A percentile compares a stretch with the other conserved stretches of the same genome.
phyloP scores from a whole-genome alignment of 257 asterid genomes.

The Lantana camara region DNA sequence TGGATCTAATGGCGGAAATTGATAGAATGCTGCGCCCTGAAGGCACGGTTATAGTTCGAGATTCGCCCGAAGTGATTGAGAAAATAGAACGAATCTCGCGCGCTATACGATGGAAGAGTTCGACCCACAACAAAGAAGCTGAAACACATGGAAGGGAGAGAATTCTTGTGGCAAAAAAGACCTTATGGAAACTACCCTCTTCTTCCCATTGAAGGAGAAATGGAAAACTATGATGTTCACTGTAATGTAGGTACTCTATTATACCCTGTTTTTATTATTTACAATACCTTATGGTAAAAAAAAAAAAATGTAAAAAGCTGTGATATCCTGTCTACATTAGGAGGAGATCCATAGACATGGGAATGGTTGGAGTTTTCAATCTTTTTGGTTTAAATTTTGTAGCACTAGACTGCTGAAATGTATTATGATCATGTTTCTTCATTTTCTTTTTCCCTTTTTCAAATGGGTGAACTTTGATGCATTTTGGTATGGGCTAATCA shows the following conservation, averaged over 20 bases:
- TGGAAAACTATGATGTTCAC: background rate
- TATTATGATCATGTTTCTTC: conserved; percentile 16
- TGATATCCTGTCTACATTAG: conserved; percentile 18
- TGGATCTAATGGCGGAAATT: conserved; percentile 91
- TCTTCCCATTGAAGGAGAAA: conserved; percentile 31
- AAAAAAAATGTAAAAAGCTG: conserved; percentile 29
- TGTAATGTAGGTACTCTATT: conserved; percentile 25
- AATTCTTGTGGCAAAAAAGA: conserved; percentile 79
- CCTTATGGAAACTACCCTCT: conserved; percentile 61
- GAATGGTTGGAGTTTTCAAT: conserved; percentile 18
- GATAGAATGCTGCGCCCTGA: conserved; percentile 93
- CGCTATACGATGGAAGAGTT: conserved; percentile 76
- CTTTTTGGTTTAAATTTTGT: conserved; percentile 20
- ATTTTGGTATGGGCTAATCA: no score
- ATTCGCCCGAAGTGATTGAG: conserved; percentile 73
- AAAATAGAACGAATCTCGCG: conserved; percentile 63
- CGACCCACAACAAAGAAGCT: conserved; percentile 71
- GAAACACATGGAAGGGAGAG: conserved; percentile 69
- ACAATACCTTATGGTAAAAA: conserved; percentile 20
- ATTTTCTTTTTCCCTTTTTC: no score
- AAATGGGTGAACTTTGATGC: no score
- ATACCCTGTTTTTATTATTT: conserved; percentile 19
- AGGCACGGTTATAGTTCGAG: conserved; percentile 83
- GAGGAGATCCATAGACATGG: conserved; percentile 24
- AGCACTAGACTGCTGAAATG: conserved; percentile 22